Percentiles rank a stretch among this genome's conserved stretches.
phyloP scores from a whole-genome alignment of 257 asterid genomes.

The Solanum rostratum region DNA sequence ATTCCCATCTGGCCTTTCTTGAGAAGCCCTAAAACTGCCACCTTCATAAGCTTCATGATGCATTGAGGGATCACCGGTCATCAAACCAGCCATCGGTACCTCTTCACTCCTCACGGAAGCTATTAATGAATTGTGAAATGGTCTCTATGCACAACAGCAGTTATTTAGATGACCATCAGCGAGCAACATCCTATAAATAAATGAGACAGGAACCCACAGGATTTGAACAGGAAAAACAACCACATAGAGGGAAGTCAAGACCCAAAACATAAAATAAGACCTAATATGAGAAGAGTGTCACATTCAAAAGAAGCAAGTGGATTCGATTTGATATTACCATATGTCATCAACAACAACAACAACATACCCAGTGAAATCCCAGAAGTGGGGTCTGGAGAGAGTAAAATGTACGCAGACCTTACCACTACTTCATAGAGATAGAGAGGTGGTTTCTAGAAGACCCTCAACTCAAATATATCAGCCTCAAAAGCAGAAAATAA shows the following conservation, averaged over 20 bases:
- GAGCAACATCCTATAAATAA: slow-evolving; percentile 4
- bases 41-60: slow-evolving; percentile 53
- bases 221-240: background rate
- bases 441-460: too few species aligned
- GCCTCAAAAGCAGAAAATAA: too few species aligned
- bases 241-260: background rate
- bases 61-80: slow-evolving; percentile 57
- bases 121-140: slow-evolving; percentile 1
- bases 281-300: background rate
- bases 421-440: too few species aligned
- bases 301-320: background rate
- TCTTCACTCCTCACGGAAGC: slow-evolving; percentile 20
- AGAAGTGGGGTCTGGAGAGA: too few species aligned
- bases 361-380: too few species aligned
- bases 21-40: slow-evolving; percentile 34
- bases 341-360: too few species aligned
- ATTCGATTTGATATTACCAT: background rate
- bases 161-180: slow-evolving; percentile 15
- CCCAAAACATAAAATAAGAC: too few species aligned
- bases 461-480: too few species aligned
- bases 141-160: slow-evolving; percentile 15
- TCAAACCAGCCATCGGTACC: slow-evolving; percentile 45
- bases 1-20: slow-evolving; percentile 50
- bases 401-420: too few species aligned
- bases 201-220: background rate